A percentile compares a stretch with the other conserved stretches of the same genome.
Evolutionary conservation across 148 eudicot species (phyloP).

Genomic region (Vaccinium corymbosum): DNA sequence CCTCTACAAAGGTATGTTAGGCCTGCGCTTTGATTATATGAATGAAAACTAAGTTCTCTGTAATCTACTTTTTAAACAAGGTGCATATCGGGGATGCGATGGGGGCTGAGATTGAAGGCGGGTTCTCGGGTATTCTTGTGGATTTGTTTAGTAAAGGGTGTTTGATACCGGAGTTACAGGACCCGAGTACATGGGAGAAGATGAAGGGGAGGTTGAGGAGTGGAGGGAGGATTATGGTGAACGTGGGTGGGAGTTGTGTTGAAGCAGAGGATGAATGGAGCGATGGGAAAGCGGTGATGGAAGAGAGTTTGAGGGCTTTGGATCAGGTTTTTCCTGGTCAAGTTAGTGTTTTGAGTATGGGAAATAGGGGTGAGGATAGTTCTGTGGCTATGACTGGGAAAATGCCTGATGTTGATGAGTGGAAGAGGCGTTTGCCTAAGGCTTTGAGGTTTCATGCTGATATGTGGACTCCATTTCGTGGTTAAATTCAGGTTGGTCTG

Average conservation of each 20-base stretch:
- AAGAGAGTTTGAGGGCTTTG: constrained; percentile 67
- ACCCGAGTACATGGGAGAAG: constrained; percentile 56
- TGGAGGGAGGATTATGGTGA: constrained; percentile 93
- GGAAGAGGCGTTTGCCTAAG: constrained; percentile 61
- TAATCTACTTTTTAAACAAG: constrained; percentile 13
- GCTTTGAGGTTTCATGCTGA: constrained; percentile 60
- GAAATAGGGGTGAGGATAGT: constrained; percentile 66
- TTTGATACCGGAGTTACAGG: constrained; percentile 71
- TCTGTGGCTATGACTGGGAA: constrained; percentile 67
- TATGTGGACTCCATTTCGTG: constrained; percentile 54
- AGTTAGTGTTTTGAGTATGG: constrained; percentile 58
- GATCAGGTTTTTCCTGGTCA: constrained; percentile 47
- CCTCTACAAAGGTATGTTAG: neutral
- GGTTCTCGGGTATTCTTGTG: constrained; percentile 67
- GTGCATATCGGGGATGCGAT: constrained; percentile 60
- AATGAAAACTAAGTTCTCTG: neutral
- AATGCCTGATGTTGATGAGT: constrained; percentile 41
- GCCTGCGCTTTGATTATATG: neutral
- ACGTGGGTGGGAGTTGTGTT: constrained; percentile 89
- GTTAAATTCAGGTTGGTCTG: neutral
- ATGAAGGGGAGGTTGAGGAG: constrained; percentile 56
- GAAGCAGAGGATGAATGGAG: constrained; percentile 69
- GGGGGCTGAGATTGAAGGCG: constrained; percentile 34
- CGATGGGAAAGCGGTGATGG: constrained; percentile 72
- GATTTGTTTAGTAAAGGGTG: constrained; percentile 78